phyloP scores from a whole-genome alignment of 768 basidiomycete species.

The Dacryopinax spathularia region DNA sequence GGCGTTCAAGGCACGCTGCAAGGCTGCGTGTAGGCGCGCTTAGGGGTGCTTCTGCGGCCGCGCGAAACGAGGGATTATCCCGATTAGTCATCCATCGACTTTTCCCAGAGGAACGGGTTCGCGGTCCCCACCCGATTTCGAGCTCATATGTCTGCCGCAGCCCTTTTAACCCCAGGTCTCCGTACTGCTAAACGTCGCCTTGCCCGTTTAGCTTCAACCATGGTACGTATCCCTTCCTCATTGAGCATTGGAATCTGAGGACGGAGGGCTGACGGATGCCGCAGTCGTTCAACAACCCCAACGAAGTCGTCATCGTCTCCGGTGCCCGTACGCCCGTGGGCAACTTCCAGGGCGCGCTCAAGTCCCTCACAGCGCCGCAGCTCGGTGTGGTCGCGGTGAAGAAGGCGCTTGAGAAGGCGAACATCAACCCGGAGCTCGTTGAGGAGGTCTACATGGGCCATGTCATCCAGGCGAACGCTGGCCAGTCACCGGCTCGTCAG shows the following conservation, averaged over 20 bases:
- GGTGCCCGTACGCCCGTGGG: conserved; percentile 90
- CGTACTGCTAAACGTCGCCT: background rate
- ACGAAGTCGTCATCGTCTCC: conserved; percentile 86
- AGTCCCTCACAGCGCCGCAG: conserved; percentile 77
- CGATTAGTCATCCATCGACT: background rate
- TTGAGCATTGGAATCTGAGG: background rate
- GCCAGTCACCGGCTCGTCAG: conserved; percentile 96
- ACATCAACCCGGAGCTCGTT: conserved; percentile 64
- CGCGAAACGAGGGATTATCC: too few species aligned
- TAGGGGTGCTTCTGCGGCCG: too few species aligned
- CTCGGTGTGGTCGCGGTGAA: conserved; percentile 82
- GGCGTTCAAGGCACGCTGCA: too few species aligned
- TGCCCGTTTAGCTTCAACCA: background rate
- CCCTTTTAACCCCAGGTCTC: conserved; percentile 2
- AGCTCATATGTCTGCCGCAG: background rate
- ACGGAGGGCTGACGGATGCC: background rate
- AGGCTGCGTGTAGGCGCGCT: too few species aligned
- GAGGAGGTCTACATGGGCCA: conserved; percentile 97
- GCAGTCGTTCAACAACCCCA: conserved; percentile 30
- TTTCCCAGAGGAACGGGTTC: background rate
- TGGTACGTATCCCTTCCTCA: background rate
- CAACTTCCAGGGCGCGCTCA: conserved; percentile 79
- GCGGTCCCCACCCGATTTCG: conserved; percentile 1
- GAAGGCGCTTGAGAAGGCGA: conserved; percentile 68
- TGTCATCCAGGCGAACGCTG: conserved; percentile 93